Base-by-base conservation (phyloP, 495 filamentous ascomycete species). In the Durotheca rogersii region DNA sequence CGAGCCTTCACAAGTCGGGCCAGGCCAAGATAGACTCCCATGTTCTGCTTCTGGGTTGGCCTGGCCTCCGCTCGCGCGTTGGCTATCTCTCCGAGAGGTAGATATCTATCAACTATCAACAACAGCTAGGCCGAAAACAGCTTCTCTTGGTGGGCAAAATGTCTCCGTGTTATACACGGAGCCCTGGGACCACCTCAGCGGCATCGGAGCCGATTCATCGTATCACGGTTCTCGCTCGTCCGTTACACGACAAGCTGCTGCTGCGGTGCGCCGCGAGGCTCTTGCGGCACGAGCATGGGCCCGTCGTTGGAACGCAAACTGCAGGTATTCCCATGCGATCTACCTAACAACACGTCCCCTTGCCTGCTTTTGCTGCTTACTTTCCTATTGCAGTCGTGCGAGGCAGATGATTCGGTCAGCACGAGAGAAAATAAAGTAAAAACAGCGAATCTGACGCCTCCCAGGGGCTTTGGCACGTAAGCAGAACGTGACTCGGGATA, bases 1-100 rank as follows among this genome's bases (percentile, higher is more conserved):
- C 55, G 40, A 36, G 9, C 9, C n/a, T 37, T 58, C 41, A 42
- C 34, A 34, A 49, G 48, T 40, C 40, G 38, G 55, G 39, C 55
- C 45, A 53, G 49, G 49, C 43, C 49, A n/a, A 20, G 39, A 53
- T 53, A 37, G 55, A 45, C 49, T 53, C 40, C 35, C 44, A 55
- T 55, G 56, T 54, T 59, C 56, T 55, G 18, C 50, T 59, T 44
- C 47, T 17, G 47, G 39, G 32, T 52, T 35, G 39, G 39, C 43
- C 44, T 43, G 37, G 15, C 38, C 52, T 38, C 34, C 34, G 43
- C 48, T 58, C 41, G 40, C 31, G 44, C 55, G 48, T 53, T 53
- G 48, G 48, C 35, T 49, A 58, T 53, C 48, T 48, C 36, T 43
- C 47, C 18, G 54, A 27, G 25, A 52, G 54, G 47, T 51, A 58